These are phyloP conservation scores for Boletus rubropictus DNA, from an alignment of 768 basidiomycete genomes.

Conservation along the genomic window DNA sequence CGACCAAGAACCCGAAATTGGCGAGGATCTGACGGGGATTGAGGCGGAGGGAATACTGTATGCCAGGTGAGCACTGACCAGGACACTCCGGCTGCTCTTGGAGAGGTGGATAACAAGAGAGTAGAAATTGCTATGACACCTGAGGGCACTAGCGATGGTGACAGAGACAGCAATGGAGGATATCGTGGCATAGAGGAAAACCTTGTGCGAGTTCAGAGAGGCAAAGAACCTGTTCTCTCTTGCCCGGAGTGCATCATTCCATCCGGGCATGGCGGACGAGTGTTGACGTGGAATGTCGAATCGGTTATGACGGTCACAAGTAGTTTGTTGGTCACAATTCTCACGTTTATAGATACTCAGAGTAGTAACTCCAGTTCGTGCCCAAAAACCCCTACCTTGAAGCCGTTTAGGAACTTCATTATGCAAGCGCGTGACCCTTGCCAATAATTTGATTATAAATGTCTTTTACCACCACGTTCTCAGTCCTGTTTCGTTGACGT, in stretches of 20 bases:
- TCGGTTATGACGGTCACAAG: too few species aligned
- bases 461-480: not conserved
- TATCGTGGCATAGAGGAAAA: constrained; percentile 62
- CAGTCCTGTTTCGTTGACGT: not conserved
- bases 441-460: not conserved
- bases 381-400: not conserved
- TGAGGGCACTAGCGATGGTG: constrained; percentile 74
- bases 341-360: constrained; percentile 6
- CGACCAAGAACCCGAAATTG: constrained; percentile 80
- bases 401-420: too few species aligned
- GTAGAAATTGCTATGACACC: constrained; percentile 87
- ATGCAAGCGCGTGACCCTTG: not conserved
- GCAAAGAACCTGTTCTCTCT: constrained; percentile 44
- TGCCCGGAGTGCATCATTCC: constrained; percentile 45
- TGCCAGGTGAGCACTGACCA: constrained; percentile 48
- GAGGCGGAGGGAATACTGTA: not conserved
- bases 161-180: constrained; percentile 67
- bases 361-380: not conserved
- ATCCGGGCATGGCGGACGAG: constrained; percentile 37
- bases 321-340: constrained; percentile 13
- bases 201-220: constrained; percentile 54
- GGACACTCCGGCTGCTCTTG: constrained; percentile 84
- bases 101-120: constrained; percentile 90
- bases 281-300: not conserved
- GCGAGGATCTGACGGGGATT: constrained; percentile 62